phyloP scores from a whole-genome alignment of 495 filamentous ascomycete species.

The Daldinia concentrica region DNA sequence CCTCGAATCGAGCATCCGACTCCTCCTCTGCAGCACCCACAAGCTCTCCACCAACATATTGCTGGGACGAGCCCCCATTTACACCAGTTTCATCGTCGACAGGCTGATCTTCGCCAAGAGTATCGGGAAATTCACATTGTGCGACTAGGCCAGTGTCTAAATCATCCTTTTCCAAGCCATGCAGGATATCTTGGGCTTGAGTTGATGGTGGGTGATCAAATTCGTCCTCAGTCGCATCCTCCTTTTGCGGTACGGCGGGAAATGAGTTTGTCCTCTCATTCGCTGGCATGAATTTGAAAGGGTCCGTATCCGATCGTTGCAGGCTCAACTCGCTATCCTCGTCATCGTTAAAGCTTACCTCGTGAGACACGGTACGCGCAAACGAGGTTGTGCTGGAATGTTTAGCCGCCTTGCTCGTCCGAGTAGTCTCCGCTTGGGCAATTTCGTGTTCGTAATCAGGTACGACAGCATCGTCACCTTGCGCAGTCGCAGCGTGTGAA shows the following conservation, averaged over 20 bases:
- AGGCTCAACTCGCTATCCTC: conserved; percentile 63
- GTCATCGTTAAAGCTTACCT: conserved; percentile 65
- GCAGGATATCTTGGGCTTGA: conserved; percentile 57
- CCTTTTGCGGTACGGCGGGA: conserved; percentile 60
- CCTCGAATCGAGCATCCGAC: conserved; percentile 64
- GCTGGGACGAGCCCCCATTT: conserved; percentile 33
- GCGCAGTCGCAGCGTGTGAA: conserved; percentile 21
- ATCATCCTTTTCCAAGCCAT: conserved; percentile 52
- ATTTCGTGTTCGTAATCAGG: conserved; percentile 28
- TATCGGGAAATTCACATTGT: conserved; percentile 17
- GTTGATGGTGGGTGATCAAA: conserved; percentile 45
- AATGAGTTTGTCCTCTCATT: conserved; percentile 70
- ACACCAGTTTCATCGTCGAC: conserved; percentile 4
- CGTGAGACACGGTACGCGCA: conserved; percentile 60
- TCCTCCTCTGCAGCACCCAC: conserved; percentile 49
- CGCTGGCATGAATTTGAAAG: conserved; percentile 64
- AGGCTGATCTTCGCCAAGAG: conserved; percentile 1
- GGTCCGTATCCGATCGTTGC: conserved; percentile 59
- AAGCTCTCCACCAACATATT: conserved; percentile 50
- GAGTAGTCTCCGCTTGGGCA: conserved; percentile 37
- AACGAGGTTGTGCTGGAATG: conserved; percentile 63
- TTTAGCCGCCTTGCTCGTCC: conserved; percentile 49
- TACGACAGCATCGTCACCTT: conserved; percentile 23
- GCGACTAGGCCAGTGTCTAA: conserved; percentile 26
- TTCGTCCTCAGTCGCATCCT: conserved; percentile 39